A percentile compares a stretch with the other conserved stretches of the same genome.
Conservation (phyloP, 2,329 filamentous ascomycete species). For the Colletotrichum sp. region DNA sequence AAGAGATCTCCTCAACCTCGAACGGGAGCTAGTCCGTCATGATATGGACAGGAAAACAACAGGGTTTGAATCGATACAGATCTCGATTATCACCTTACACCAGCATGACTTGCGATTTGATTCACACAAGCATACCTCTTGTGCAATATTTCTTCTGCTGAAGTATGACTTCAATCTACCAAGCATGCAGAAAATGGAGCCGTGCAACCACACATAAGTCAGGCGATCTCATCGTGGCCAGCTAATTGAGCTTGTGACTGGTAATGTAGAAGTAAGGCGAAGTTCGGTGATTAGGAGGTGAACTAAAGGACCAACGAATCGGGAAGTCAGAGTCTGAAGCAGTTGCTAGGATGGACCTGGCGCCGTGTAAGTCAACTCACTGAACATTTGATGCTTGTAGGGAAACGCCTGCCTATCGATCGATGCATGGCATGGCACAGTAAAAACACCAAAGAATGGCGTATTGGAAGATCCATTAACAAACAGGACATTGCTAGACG, state of each 20-base stretch:
- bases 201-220: no score
- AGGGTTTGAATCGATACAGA: accelerated
- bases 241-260: background rate
- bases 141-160: background rate
- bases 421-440: background rate
- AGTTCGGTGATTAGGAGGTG: background rate
- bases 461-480: background rate
- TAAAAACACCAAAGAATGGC: background rate
- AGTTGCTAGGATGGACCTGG: background rate
- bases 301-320: background rate
- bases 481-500: background rate
- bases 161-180: background rate
- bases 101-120: no score
- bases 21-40: background rate
- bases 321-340: background rate
- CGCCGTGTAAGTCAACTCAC: background rate
- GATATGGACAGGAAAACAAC: background rate
- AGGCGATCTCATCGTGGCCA: no score
- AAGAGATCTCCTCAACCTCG: background rate
- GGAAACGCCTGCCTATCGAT: background rate
- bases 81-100: background rate
- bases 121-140: background rate
- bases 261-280: background rate
- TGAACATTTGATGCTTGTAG: background rate
- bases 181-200: background rate